These are phyloP conservation scores for Citrullus mucosospermus DNA, from an alignment of 306 rosid species.

Conservation along the genomic window DNA sequence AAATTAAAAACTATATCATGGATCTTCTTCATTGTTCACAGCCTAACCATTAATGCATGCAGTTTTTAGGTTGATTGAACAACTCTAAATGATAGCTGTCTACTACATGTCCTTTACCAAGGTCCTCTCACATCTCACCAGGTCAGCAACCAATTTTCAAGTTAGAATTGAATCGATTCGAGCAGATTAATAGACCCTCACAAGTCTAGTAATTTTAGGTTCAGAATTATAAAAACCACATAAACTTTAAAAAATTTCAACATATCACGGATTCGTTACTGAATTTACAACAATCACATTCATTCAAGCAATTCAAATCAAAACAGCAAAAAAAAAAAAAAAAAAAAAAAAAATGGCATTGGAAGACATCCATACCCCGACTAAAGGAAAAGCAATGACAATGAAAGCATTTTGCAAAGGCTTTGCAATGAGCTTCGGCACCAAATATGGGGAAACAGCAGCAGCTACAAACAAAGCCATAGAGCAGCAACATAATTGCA, in stretches of 20 bases:
- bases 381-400: constrained; percentile 58
- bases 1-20: background rate
- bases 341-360: background rate
- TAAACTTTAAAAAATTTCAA: background rate
- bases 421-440: constrained; percentile 49
- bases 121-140: background rate
- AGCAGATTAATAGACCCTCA: background rate
- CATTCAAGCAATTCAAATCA: background rate
- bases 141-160: background rate
- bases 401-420: constrained; percentile 62
- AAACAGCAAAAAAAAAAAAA: background rate
- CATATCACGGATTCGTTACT: background rate
- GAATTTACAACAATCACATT: background rate
- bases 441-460: constrained; percentile 60
- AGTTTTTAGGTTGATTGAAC: background rate
- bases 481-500: constrained; percentile 73
- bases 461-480: constrained; percentile 60
- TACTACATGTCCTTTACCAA: background rate
- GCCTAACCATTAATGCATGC: background rate
- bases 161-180: background rate
- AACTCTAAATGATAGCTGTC: background rate
- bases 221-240: background rate
- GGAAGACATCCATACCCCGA: constrained; percentile 48
- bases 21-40: background rate
- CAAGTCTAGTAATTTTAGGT: background rate